Evolutionary conservation across 164 flowering plant species (phyloP).

Genomic region (Brasenia schreberi): DNA sequence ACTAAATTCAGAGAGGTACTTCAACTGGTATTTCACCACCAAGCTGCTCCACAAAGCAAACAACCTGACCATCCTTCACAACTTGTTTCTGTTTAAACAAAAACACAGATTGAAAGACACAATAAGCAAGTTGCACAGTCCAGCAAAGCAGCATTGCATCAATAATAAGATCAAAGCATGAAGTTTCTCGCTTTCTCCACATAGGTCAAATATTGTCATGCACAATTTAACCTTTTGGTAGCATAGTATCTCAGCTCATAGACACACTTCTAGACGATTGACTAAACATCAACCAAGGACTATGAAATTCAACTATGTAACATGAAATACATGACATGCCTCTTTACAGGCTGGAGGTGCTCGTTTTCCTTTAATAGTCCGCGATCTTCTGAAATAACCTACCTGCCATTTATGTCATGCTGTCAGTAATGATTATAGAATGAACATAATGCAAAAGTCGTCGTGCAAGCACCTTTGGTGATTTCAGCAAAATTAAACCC

Average conservation of each 20-base stretch:
- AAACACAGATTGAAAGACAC: neutral
- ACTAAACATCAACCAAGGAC: too few species aligned
- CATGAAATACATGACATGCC: slow-evolving; percentile 20
- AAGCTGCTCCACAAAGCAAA: slow-evolving; percentile 76
- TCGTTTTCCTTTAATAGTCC: slow-evolving; percentile 62
- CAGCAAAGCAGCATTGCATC: too few species aligned
- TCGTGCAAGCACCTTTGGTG: slow-evolving; percentile 45
- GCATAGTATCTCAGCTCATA: too few species aligned
- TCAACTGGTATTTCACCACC: slow-evolving; percentile 58
- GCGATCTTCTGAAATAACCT: slow-evolving; percentile 59
- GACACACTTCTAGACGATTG: too few species aligned
- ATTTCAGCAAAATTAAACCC: slow-evolving; percentile 46
- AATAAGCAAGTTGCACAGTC: neutral
- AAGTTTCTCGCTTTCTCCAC: too few species aligned
- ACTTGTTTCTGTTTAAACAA: slow-evolving; percentile 39
- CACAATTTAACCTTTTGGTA: too few species aligned
- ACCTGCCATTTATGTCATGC: slow-evolving; percentile 33
- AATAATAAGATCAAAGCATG: too few species aligned
- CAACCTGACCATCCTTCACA: slow-evolving; percentile 74
- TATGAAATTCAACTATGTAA: too few species aligned
- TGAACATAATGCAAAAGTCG: neutral
- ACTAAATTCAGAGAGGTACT: slow-evolving; percentile 24
- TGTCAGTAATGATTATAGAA: slow-evolving; percentile 4
- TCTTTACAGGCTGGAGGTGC: slow-evolving; percentile 74
- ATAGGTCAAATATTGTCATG: too few species aligned